Base-by-base conservation (phyloP, 2,329 filamentous ascomycete species). In the Ophiostoma triangulosporum region DNA sequence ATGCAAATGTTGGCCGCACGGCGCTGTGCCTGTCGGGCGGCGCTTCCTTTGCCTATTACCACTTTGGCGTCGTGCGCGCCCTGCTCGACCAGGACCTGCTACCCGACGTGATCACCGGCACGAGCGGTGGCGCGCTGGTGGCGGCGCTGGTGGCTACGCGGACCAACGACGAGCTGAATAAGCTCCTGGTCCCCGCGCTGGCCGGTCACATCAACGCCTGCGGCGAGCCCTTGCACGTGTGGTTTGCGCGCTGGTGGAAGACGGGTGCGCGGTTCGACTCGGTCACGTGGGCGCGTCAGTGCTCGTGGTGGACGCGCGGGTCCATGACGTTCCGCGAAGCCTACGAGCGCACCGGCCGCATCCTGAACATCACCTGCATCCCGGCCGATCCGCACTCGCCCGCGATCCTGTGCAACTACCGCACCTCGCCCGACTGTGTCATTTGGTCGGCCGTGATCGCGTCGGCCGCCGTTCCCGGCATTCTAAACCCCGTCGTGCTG, bases 391-490 rank as follows among this genome's bases (percentile, higher is more conserved):
- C 91, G 17, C 89, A 98, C 68, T 94, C 88, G 43, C 91, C 80
- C 8, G 82, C 89, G 0, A 95, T 98, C 59, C 75, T 98, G 7
- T 88, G 88, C 64, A 98, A 98, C 69, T 95, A 97, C 65, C 77
- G 96, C 31, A 97, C 93, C 1, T 86, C 86, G 22, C 93, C 93
- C 0, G 89, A 98, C 70, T 98, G 93, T 64, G 93, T 98, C 38
- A 94, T 98, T 58, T 98, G 94, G 93, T 95, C 89, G 11, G 91
- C 93, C 2, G 89, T 97, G 3, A 66, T 98, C 45, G 93, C 93
- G 1, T 96, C 90, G 6, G 93, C 93, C 4, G 93, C 93, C 4
- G 93, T 98, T 0, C 93, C 93, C 0, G 93, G 93, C 1, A 97
- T 98, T 54, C 72, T 97, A 33, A 97, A 97, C 63, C 93, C 93